Conservation (phyloP, 345 rosid species). For the Citrus glauca region DNA sequence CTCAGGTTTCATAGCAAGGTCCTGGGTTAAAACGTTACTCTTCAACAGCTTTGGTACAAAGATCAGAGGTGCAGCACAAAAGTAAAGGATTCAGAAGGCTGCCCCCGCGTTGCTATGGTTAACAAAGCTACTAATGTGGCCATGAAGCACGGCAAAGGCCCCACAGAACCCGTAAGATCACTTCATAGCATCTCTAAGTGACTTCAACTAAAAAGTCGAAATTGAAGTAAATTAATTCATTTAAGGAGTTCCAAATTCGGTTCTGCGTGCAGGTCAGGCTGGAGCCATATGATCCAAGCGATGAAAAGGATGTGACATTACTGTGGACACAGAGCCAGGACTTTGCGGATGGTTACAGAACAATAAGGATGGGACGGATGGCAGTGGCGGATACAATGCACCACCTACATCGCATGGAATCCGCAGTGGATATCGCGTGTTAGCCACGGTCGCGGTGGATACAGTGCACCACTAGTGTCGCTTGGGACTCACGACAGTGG, state of each 20-base stretch:
- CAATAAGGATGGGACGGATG: not conserved
- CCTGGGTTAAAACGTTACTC: too few relatives aligned
- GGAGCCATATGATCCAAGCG: not conserved
- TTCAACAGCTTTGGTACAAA: conserved; percentile 48
- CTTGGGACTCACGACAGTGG: too few relatives aligned
- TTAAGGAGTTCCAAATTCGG: too few relatives aligned
- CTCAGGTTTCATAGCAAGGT: too few relatives aligned
- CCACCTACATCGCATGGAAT: too few relatives aligned
- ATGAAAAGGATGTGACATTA: not conserved
- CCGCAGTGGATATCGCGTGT: too few relatives aligned
- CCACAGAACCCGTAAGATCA: conserved; percentile 58
- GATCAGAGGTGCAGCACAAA: conserved; percentile 68
- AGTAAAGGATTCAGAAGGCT: conserved; percentile 68
- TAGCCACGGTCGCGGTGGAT: too few relatives aligned
- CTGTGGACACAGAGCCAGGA: not conserved
- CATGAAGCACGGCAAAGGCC: conserved; percentile 65
- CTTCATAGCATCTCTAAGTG: not conserved
- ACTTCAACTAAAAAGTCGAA: too few relatives aligned
- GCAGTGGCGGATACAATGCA: too few relatives aligned
- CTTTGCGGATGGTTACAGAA: not conserved
- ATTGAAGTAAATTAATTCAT: too few relatives aligned
- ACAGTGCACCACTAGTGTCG: too few relatives aligned
- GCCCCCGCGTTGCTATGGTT: conserved; percentile 66
- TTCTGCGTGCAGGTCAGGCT: not conserved
- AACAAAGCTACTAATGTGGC: conserved; percentile 81